phyloP scores from a whole-genome alignment of 441 rosid species.

The Adansonia grandidieri region DNA sequence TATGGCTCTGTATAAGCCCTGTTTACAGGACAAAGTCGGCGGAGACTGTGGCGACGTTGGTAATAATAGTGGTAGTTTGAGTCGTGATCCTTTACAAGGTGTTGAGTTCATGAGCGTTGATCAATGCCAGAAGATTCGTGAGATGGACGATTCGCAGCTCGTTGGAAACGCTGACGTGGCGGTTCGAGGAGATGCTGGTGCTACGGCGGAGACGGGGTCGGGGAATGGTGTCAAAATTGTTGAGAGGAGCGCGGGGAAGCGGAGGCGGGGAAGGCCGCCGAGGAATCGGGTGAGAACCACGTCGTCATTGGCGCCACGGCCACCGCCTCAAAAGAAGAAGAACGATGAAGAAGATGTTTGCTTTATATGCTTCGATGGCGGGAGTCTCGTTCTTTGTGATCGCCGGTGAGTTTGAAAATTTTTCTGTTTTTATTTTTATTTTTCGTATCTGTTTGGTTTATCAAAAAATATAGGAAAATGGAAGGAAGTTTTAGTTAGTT shows the following conservation, averaged over 20 bases:
- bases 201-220: slow-evolving; percentile 37
- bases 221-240: slow-evolving; percentile 32
- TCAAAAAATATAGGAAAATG: slow-evolving; percentile 11
- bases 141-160: slow-evolving; percentile 48
- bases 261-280: slow-evolving; percentile 89
- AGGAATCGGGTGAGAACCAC: slow-evolving; percentile 40
- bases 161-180: slow-evolving; percentile 34
- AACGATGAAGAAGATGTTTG: slow-evolving; percentile 91
- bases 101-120: slow-evolving; percentile 55
- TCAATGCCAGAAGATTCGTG: slow-evolving; percentile 57
- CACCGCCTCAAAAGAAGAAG: slow-evolving; percentile 38
- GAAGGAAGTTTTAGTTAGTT: background rate
- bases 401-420: slow-evolving; percentile 65
- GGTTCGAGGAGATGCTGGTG: slow-evolving; percentile 23
- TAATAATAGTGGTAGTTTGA: slow-evolving; percentile 10
- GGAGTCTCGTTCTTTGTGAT: slow-evolving; percentile 97
- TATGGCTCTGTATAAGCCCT: slow-evolving; percentile 29
- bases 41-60: background rate
- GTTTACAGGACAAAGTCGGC: slow-evolving; percentile 26
- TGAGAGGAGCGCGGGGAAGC: slow-evolving; percentile 47
- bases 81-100: slow-evolving; percentile 34
- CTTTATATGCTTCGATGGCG: slow-evolving; percentile 99
- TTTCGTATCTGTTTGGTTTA: slow-evolving; percentile 13
- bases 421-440: background rate
- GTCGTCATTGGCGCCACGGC: slow-evolving; percentile 19